Evolutionary conservation across 164 flowering plant genomes (phyloP), one percentile per base, ranked within the genome.

Genomic region (Taxillus chinensis): DNA sequence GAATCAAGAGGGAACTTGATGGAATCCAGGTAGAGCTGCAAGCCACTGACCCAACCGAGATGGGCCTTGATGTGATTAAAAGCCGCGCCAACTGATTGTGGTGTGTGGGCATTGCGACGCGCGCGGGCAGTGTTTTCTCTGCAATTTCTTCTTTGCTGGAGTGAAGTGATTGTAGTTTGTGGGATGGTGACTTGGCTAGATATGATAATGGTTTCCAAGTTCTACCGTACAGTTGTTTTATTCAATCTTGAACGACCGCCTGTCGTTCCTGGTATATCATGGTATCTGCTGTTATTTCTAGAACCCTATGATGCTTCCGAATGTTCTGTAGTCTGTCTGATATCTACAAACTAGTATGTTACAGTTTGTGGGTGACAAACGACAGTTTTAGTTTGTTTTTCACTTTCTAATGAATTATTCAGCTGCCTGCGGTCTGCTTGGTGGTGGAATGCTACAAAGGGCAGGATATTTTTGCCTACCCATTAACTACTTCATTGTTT

Each of bases 11-110:
- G 60, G 85, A 79, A 73, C 78, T 81, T 0, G 85, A 81, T 63
- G 85, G 82, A 14, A 78, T 81, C 67, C 82, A 81, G 80, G 78
- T 81, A 9, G 85, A 81, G 67, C 63, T 81, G 72, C 83, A 81
- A 63, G 85, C 85, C 11, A 77, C 81, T 27, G 83, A 79, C 64
- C 85, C 85, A 53, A 71, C 83, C 59, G 85, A 79, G 69, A 77
- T 81, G 81, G 81, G 70, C 13, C 79, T 81, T 53, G 83, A 81
- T 62, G 82, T 81, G 55, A 73, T 81, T 17, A 73, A 62, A 69
- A 73, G 83, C 68, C 83, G 85, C 45, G 81, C 78, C 65, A 64
- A 27, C 68, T 80, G 70, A 77, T 68, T 27, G 27, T 27, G 27
- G 27, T 27, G 27, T 27, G 1, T 27, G 27, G 27, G 27, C 27